Evolutionary conservation across 1,284 basidiomycete genomes (phyloP).

Genomic region (Xerocomus amazonicus): DNA sequence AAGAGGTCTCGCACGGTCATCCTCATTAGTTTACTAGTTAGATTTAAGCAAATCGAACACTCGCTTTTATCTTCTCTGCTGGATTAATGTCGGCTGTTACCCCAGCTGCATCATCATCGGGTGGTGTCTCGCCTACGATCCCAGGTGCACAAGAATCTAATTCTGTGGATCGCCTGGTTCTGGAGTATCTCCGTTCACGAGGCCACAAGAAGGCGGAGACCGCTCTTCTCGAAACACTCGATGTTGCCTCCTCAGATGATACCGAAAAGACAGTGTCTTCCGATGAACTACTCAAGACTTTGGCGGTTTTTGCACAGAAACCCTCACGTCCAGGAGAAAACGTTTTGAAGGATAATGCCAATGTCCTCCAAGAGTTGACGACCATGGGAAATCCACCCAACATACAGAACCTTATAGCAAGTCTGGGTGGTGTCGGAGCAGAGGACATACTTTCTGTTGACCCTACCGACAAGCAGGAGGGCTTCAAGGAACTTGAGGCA

Average conservation of each 20-base stretch:
- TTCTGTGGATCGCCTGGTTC: slow-evolving; percentile 59
- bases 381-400: slow-evolving; percentile 62
- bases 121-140: slow-evolving; percentile 31
- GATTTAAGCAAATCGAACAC: no score
- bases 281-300: slow-evolving; percentile 63
- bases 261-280: slow-evolving; percentile 46
- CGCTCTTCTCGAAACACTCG: slow-evolving; percentile 63
- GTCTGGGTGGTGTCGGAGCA: slow-evolving; percentile 71
- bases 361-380: slow-evolving; percentile 62
- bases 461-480: slow-evolving; percentile 85
- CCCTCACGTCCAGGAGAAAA: slow-evolving; percentile 62
- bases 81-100: slow-evolving; percentile 47
- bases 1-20: no score
- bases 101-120: slow-evolving; percentile 38
- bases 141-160: slow-evolving; percentile 36
- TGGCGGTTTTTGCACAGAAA: slow-evolving; percentile 64
- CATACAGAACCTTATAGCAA: slow-evolving; percentile 71
- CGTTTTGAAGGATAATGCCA: slow-evolving; percentile 59
- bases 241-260: slow-evolving; percentile 51
- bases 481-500: slow-evolving; percentile 84
- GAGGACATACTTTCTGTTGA: slow-evolving; percentile 83
- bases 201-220: slow-evolving; percentile 79
- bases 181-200: slow-evolving; percentile 81
- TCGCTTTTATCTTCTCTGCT: no score
- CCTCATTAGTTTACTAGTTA: no score